Base-by-base conservation (phyloP, 2,329 filamentous ascomycete genomes). In the Curvularia lunata region DNA sequence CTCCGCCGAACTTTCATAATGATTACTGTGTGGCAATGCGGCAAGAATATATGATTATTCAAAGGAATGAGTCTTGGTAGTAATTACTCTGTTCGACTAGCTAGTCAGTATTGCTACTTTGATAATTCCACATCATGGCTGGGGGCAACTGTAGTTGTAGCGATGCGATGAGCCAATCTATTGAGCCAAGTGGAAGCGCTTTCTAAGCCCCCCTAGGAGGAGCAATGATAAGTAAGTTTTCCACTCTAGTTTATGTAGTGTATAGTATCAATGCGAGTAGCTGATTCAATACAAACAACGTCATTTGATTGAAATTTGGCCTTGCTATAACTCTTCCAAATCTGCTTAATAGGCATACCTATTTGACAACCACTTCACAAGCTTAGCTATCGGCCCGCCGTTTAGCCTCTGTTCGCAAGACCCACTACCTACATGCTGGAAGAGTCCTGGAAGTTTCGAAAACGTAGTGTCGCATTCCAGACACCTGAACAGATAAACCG, bases 361-460 rank as follows among this genome's bases (percentile, higher is more conserved):
- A 40, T 56, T 59, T 40, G 52, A 50, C 38, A 65, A 46, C 60
- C 60, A 65, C 38, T 56, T 56, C 9, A 59, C 51, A 34, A 65
- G 47, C 49, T 62, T 65, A 16, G 46, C 58, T 28, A 63, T 59
- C 52, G 51, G 48, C 48, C 57, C 61, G 25, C 25, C 45, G 18
- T 54, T 23, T 42, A 65, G 45, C 40, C 21, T 46, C 52, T 63
- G 58, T 50, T 60, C 27, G 46, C 63, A 65, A 43, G 63, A 51
- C 25, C 41, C 47, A 47, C 58, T 64, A 18, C 13, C 37, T 19
- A 55, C 58, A 52, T 64, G 61, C 42, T 65, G 58, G 45, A 65
- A 59, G 21, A 65, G 51, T 27, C 54, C 58, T 42, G 58, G 62
- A 25, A 66, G 61, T 43, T 54, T 61, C 43, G 56, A 52, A 51